phyloP scores from a whole-genome alignment of 2,329 filamentous ascomycete species.

The Coniochaeta ligniaria region DNA sequence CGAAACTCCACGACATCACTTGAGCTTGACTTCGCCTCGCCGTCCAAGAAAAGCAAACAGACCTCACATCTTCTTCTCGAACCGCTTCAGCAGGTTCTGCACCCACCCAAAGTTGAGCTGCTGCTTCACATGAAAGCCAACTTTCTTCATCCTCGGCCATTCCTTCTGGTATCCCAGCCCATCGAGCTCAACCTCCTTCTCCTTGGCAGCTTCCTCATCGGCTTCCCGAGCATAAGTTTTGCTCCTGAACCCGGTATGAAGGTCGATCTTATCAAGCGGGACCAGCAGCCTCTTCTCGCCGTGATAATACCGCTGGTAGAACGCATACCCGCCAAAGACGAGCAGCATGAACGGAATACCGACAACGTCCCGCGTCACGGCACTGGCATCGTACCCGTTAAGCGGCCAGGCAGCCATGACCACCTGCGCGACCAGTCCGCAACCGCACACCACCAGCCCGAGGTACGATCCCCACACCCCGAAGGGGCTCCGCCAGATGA shows the following conservation, averaged over 20 bases:
- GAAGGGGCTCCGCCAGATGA: constrained; percentile 23
- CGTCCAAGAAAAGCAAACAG: neutral
- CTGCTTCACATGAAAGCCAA: neutral
- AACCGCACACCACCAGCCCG: constrained; percentile 17
- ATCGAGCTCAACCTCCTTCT: neutral
- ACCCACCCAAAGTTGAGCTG: neutral
- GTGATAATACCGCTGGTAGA: constrained; percentile 8
- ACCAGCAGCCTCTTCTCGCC: constrained; percentile 11
- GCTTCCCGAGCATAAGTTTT: neutral
- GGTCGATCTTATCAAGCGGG: constrained; percentile 17
- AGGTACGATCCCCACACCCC: constrained; percentile 18
- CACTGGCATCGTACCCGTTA: constrained; percentile 8
- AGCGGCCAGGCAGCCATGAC: constrained; percentile 16
- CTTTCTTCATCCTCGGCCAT: neutral
- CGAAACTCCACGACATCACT: neutral
- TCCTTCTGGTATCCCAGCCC: neutral
- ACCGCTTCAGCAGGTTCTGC: neutral
- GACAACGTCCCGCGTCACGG: constrained; percentile 18
- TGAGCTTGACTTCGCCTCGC: neutral
- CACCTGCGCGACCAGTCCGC: constrained; percentile 22
- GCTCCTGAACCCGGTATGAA: constrained; percentile 11
- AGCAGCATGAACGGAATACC: constrained; percentile 18
- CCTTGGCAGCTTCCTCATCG: constrained; percentile 4
- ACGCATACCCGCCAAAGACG: constrained; percentile 17
- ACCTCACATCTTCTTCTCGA: neutral